Base-by-base conservation (phyloP, 495 filamentous ascomycete species). In the Hypoxylon cercidicola region DNA sequence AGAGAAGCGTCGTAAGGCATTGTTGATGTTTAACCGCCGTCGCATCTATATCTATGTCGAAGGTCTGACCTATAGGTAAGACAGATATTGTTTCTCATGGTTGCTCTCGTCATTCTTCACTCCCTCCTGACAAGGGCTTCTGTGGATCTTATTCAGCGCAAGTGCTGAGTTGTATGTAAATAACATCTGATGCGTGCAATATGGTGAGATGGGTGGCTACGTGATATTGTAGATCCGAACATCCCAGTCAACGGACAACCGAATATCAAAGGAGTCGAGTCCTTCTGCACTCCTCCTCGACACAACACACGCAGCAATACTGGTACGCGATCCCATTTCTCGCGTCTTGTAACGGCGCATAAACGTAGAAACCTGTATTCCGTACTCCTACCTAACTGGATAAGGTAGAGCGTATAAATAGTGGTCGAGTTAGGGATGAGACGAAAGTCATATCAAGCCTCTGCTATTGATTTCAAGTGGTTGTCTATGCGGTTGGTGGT, bases 271-370 rank as follows among this genome's bases (percentile, higher is more conserved):
- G 62, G 55, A 64, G 59, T n/a, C 18, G 32, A 21, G 37, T 54
- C 55, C 49, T 65, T 21, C 48, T 59, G 62, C 55, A 44, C 49
- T 44, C 62, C 49, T 58, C 37, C 53, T 51, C n/a, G n/a, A n/a
- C n/a, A n/a, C n/a, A n/a, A n/a, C n/a, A 46, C 52, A 46, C 11
- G 21, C 35, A 48, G 20, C n/a, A 35, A 25, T 37, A 40, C 41
- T 46, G 28, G 20, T 47, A 58, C 45, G 53, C 44, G 45, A 52
- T 47, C 28, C n/a, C 20, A 10, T 57, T 53, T 28, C 23, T 40
- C 48, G 9, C 12, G 51, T 43, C 12, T 44, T 16, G 16, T 39
- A 43, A 40, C 6, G 3, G 16, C 4, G 34, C 34, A 37, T 12
- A n/a, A n/a, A 39, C 18, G 46, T 46, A 40, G 39, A 13, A 52